Percentiles rank a stretch among this genome's conserved stretches.
Conservation (phyloP, 768 basidiomycete species). For the Suillus discolor region DNA sequence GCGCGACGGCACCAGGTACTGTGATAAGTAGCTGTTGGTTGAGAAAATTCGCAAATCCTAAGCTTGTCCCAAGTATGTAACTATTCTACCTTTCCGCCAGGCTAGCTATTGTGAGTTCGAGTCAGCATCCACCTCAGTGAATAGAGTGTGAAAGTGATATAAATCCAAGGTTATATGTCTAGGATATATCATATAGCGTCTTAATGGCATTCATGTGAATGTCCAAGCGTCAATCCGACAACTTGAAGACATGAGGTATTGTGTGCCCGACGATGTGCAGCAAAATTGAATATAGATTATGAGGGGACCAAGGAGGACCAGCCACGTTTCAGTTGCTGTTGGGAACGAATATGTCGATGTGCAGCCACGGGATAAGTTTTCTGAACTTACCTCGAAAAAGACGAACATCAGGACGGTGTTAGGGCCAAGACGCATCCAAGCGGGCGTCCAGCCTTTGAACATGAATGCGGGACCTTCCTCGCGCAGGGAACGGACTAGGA, state of each 20-base stretch:
- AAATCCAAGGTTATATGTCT: not conserved
- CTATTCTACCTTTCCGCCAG: not conserved
- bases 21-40: not conserved
- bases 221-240: not conserved
- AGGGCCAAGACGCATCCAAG: conserved; percentile 81
- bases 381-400: conserved; percentile 69
- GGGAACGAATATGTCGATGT: conserved; percentile 12
- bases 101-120: not conserved
- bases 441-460: conserved; percentile 90
- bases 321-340: conserved; percentile 69
- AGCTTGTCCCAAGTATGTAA: not conserved
- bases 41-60: not conserved
- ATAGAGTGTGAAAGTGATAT: not conserved
- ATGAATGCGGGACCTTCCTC: conserved; percentile 78
- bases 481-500: conserved; percentile 60
- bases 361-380: not conserved
- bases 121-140: not conserved
- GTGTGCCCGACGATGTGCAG: not conserved
- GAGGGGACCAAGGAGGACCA: conserved; percentile 40
- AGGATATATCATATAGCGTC: conserved; percentile 6
- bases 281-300: not conserved
- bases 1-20: not conserved
- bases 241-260: not conserved
- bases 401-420: conserved; percentile 86
- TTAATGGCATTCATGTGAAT: not conserved